A percentile compares a stretch with the other conserved stretches of the same genome.
These are phyloP conservation scores for Aspergillus sp. DNA, from an alignment of 2,329 filamentous ascomycete genomes.

Conservation along the genomic window DNA sequence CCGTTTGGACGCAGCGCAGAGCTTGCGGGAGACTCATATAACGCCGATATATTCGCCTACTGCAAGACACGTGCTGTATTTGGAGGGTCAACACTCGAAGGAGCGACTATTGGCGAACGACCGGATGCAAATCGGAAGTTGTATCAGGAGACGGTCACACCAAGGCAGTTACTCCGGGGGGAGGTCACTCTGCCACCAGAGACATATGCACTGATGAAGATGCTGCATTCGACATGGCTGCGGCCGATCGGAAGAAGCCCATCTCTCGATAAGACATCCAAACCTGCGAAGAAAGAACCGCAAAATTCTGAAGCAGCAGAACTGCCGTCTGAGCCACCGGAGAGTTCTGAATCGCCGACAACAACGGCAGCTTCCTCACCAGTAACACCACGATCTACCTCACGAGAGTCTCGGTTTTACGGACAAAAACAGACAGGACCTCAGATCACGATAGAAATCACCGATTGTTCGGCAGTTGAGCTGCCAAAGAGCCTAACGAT, in stretches of 20 bases:
- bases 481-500: not conserved
- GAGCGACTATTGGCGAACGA: conserved; percentile 83
- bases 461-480: not conserved
- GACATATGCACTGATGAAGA: conserved; percentile 75
- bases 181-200: conserved; percentile 73
- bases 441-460: conserved; percentile 2
- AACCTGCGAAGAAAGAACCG: not conserved
- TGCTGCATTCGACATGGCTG: conserved; percentile 68
- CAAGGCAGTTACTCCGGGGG: conserved; percentile 77
- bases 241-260: not conserved
- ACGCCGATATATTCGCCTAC: conserved; percentile 90
- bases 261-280: not conserved
- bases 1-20: conserved; percentile 94
- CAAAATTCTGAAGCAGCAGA: not conserved
- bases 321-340: not conserved
- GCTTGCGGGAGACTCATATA: conserved; percentile 83
- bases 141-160: conserved; percentile 78
- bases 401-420: not conserved
- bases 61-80: conserved; percentile 96
- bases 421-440: not conserved
- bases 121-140: conserved; percentile 93
- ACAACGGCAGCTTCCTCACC: not conserved
- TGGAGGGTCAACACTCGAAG: conserved; percentile 87
- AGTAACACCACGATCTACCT: not conserved
- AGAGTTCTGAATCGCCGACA: not conserved